Conservation (phyloP, 495 filamentous ascomycete genomes). For the Pyrenula massariospora region DNA sequence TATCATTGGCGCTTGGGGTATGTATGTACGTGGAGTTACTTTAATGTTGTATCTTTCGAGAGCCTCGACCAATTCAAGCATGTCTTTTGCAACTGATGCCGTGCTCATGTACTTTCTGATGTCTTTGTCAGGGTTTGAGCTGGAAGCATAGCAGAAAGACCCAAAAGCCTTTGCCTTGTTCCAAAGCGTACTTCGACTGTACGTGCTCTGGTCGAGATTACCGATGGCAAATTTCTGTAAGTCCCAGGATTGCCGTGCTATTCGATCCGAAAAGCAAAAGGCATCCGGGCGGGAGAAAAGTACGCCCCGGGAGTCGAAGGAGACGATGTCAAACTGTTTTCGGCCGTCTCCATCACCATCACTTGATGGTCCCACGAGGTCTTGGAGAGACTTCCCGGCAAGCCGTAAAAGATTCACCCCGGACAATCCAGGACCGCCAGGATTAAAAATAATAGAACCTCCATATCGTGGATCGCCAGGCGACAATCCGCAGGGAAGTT, state of each 20-base stretch:
- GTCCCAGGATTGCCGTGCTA: conserved; percentile 27
- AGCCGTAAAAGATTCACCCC: conserved; percentile 17
- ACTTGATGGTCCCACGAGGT: no score
- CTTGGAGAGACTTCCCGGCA: conserved; percentile 5
- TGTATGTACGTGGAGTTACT: conserved; percentile 8
- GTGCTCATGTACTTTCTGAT: conserved; percentile 38
- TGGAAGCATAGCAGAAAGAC: conserved; percentile 19
- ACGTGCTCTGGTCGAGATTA: conserved; percentile 25
- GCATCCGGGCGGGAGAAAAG: conserved; percentile 34
- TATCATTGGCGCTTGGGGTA: conserved; percentile 13
- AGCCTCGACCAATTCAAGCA: conserved; percentile 37
- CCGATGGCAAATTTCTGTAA: conserved; percentile 27
- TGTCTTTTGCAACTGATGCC: conserved; percentile 32
- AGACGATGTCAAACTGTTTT: conserved; percentile 44
- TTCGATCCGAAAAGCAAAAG: conserved; percentile 33
- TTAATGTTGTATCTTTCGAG: conserved; percentile 25
- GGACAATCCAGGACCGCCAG: conserved; percentile 34
- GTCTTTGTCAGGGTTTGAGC: conserved; percentile 17
- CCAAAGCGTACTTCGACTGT: conserved; percentile 13
- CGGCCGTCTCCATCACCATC: conserved; percentile 7
- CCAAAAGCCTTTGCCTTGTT: conserved; percentile 23
- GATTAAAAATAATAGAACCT: conserved; percentile 32
- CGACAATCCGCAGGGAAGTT: conserved; percentile 33
- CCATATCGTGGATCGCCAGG: conserved; percentile 33
- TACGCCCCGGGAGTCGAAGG: conserved; percentile 46